Conservation (phyloP, 495 filamentous ascomycete species). For the Neurospora tetrasperma region DNA sequence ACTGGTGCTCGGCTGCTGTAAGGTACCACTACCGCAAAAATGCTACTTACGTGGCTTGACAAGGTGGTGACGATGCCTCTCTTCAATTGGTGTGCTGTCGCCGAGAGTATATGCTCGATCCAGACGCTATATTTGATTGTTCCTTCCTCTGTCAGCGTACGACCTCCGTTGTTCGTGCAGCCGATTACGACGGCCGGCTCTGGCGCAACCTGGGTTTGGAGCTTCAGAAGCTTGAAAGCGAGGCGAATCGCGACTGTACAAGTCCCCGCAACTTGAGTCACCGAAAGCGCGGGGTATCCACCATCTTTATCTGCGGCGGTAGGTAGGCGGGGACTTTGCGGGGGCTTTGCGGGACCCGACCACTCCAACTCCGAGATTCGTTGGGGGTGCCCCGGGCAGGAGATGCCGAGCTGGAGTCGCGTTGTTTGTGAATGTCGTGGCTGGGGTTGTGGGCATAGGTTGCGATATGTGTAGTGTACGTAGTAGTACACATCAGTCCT, state of each 20-base stretch:
- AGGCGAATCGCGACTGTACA: neutral
- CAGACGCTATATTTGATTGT: neutral
- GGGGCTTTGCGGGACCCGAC: neutral
- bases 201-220: neutral
- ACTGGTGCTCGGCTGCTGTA: neutral
- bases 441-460: neutral
- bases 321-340: neutral
- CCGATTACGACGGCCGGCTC: neutral
- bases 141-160: neutral
- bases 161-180: neutral
- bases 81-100: neutral
- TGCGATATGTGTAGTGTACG: neutral
- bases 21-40: neutral
- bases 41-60: neutral
- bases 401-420: neutral
- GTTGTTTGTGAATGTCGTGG: neutral
- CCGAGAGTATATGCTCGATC: neutral
- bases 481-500: too few relatives aligned
- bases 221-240: neutral
- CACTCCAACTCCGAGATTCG: neutral
- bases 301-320: neutral
- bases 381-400: neutral
- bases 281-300: neutral
- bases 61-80: neutral
- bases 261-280: neutral